These are phyloP conservation scores for Talinum fruticosum DNA, from an alignment of 148 eudicot genomes.

Conservation along the genomic window DNA sequence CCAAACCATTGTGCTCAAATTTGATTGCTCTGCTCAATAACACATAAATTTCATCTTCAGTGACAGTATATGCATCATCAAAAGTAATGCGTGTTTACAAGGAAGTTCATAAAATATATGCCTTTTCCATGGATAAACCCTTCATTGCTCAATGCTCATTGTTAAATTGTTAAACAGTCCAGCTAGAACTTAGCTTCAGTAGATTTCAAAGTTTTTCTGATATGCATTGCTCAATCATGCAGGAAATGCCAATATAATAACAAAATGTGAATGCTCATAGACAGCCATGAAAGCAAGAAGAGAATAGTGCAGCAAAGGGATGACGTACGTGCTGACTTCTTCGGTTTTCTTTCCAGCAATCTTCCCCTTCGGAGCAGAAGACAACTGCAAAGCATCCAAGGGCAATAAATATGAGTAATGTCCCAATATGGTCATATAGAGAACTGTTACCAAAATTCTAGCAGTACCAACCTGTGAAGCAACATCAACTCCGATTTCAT, in stretches of 20 bases:
- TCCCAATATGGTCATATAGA: constrained; percentile 4
- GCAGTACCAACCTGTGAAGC: constrained; percentile 83
- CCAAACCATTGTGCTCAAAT: no score
- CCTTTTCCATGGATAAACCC: no score
- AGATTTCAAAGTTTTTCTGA: no score
- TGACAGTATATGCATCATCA: no score
- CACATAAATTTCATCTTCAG: no score
- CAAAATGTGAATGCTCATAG: neutral
- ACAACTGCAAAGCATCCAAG: constrained; percentile 46
- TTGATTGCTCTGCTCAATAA: no score
- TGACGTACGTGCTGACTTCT: constrained; percentile 65
- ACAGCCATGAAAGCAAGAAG: neutral
- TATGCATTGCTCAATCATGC: no score
- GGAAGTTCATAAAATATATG: no score
- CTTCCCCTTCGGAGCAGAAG: constrained; percentile 93
- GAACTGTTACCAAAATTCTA: neutral
- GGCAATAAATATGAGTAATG: constrained; percentile 14
- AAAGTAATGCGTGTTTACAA: no score
- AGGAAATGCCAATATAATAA: neutral
- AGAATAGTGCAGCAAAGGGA: neutral
- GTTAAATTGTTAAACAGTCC: no score
- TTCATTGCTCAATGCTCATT: no score
- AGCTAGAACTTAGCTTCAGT: no score
- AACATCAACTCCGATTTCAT: constrained; percentile 93
- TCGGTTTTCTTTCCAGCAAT: constrained; percentile 82